Evolutionary conservation across 2,329 filamentous ascomycete genomes (phyloP), one percentile per base, ranked within the genome.

Genomic region (Gnomoniopsis sp.): DNA sequence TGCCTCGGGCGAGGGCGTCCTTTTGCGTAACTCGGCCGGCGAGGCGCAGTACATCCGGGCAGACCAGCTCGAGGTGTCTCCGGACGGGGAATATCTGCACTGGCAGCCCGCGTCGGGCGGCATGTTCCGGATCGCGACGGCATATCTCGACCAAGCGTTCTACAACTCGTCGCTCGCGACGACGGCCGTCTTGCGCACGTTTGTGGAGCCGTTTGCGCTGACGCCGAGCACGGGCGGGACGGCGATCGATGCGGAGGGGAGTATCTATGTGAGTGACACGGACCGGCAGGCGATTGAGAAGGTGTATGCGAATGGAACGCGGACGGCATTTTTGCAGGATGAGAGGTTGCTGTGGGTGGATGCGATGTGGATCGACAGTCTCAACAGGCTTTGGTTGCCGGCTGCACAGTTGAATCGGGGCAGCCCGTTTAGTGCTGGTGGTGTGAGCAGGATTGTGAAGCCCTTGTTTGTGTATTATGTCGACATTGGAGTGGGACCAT

Each of bases 1-100:
- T 1, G 22, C 36, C 15, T 54, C 50, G 4, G 51, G 55, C 15
- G 55, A 61, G 51, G 59, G 59, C 8, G 30, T 1, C 15, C 38
- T 58, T 22, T 23, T 54, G 23, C 51, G 51, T 14, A 36, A 33
- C 7, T 23, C 33, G 3, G 34, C 47, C 12, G 59, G 58, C 3
- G 33, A 49, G 19, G 11, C 19, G 10, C 4, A 22, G 26, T 61
- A 51, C 21, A 19, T 58, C 2, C 17, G 44, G 15, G 58, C 58
- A 23, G 59, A 61, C 19, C 55, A 61, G 55, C 59, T 61, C 22
- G 59, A 61, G 47, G 59, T 61, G n/a, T 54, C 55, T 47, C 55
- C 55, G 33, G 59, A 61, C 23, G 59, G 46, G 19, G 8, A 7
- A 30, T 58, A 41, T 15, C 36, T 61, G 14, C 38, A 58, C 46